These are phyloP conservation scores for Maudiozyma barnettii DNA, from an alignment of 805 yeast genomes.

Conservation along the genomic window DNA sequence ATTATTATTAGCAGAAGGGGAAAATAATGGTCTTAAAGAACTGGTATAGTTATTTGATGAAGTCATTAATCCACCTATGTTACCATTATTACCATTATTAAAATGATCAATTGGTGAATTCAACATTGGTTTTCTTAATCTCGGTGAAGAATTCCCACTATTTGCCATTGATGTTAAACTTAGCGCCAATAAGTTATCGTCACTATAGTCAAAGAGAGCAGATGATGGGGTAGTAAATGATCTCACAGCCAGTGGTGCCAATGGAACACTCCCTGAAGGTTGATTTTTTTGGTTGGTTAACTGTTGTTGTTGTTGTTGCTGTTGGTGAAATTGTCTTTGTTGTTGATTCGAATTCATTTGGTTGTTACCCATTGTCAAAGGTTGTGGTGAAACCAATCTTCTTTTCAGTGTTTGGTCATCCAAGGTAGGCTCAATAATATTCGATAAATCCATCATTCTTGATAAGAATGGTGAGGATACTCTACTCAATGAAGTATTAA, in stretches of 20 bases:
- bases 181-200: slow-evolving; percentile 29
- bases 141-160: slow-evolving; percentile 29
- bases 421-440: slow-evolving; percentile 31
- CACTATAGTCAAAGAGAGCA: slow-evolving; percentile 24
- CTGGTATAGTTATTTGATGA: background rate
- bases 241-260: slow-evolving; percentile 6
- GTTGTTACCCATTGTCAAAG: background rate
- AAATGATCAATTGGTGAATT: slow-evolving; percentile 17
- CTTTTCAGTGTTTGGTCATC: slow-evolving; percentile 27
- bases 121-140: slow-evolving; percentile 22
- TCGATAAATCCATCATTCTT: slow-evolving; percentile 30
- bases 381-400: slow-evolving; percentile 4
- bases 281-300: background rate
- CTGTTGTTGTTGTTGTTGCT: background rate
- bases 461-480: slow-evolving; percentile 28
- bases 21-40: slow-evolving; percentile 4
- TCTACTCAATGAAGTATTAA: slow-evolving; percentile 21
- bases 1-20: slow-evolving; percentile 8
- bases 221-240: slow-evolving; percentile 7
- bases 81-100: slow-evolving; percentile 1
- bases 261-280: background rate
- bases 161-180: slow-evolving; percentile 31
- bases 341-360: background rate
- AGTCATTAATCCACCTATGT: slow-evolving; percentile 7
- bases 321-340: background rate